phyloP scores from a whole-genome alignment of 768 basidiomycete species.

The Dentipellis sp. region DNA sequence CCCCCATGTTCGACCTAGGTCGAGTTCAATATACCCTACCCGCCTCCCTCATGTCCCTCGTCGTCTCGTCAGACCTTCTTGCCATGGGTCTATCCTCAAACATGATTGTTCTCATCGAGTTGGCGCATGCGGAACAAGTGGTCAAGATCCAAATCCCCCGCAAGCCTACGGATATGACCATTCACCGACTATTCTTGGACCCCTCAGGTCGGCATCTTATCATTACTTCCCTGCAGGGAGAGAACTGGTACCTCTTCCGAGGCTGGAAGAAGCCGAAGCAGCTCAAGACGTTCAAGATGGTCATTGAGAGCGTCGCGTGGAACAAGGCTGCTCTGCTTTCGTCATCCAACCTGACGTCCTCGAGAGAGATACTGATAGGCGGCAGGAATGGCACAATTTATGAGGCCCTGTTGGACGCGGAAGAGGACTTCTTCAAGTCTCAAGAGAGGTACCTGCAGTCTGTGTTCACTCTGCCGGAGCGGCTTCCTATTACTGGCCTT shows the following conservation, averaged over 20 bases:
- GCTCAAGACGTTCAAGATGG: conserved; percentile 73
- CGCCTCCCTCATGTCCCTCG: conserved; percentile 73
- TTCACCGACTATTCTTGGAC: conserved; percentile 84
- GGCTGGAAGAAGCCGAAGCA: conserved; percentile 76
- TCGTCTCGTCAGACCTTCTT: conserved; percentile 79
- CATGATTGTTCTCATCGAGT: conserved; percentile 78
- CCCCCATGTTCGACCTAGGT: conserved; percentile 73
- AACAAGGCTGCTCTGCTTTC: conserved; percentile 62
- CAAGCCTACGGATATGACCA: conserved; percentile 65
- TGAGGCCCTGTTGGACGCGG: conserved; percentile 83
- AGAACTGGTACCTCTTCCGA: conserved; percentile 87
- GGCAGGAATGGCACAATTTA: conserved; percentile 79
- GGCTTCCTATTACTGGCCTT: conserved; percentile 77
- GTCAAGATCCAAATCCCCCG: conserved; percentile 69
- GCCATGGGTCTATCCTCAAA: conserved; percentile 78
- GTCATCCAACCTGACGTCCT: conserved; percentile 61
- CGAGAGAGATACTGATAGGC: conserved; percentile 81
- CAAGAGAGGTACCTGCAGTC: conserved; percentile 70
- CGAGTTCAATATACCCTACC: conserved; percentile 85
- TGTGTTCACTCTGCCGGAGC: conserved; percentile 72
- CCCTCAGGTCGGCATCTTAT: conserved; percentile 89
- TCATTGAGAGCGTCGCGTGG: conserved; percentile 91
- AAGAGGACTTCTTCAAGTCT: conserved; percentile 88
- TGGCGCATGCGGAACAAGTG: conserved; percentile 81
- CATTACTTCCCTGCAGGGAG: conserved; percentile 77